These are phyloP conservation scores for Kalmusia sp. DNA, from an alignment of 2,329 filamentous ascomycete genomes.

Conservation along the genomic window DNA sequence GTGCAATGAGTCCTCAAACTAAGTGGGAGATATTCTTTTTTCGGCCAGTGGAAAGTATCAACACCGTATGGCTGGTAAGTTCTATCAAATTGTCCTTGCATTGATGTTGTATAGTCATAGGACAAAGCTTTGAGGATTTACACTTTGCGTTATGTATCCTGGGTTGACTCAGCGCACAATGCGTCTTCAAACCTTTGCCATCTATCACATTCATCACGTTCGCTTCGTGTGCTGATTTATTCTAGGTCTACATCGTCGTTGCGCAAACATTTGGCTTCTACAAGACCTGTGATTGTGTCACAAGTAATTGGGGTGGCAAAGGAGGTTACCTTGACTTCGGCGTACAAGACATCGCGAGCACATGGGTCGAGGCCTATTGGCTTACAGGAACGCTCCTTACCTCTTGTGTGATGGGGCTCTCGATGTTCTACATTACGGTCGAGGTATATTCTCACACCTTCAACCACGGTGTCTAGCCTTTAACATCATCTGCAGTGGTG, in stretches of 20 bases:
- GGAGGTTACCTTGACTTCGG: slow-evolving; percentile 54
- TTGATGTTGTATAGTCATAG: too few species aligned
- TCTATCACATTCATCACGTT: too few species aligned
- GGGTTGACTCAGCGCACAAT: too few species aligned
- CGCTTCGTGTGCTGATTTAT: not conserved
- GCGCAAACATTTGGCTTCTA: slow-evolving; percentile 53
- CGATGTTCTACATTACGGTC: slow-evolving; percentile 46
- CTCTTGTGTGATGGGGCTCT: slow-evolving; percentile 34
- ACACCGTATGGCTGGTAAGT: slow-evolving; percentile 46
- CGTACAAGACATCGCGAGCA: slow-evolving; percentile 39
- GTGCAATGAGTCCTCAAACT: slow-evolving; percentile 22
- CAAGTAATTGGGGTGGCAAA: slow-evolving; percentile 43
- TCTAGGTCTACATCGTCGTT: slow-evolving; percentile 37
- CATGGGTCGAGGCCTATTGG: slow-evolving; percentile 41
- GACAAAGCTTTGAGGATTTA: too few species aligned
- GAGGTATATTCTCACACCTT: slow-evolving; percentile 21
- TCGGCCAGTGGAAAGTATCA: slow-evolving; percentile 43
- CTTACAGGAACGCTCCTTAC: slow-evolving; percentile 38
- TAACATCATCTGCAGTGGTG: slow-evolving; percentile 34
- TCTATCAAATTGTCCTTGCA: too few species aligned
- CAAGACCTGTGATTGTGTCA: slow-evolving; percentile 52
- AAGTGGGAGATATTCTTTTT: slow-evolving; percentile 37
- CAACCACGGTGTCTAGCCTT: not conserved
- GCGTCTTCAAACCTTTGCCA: too few species aligned
- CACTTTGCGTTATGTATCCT: too few species aligned